Conservation (phyloP, 2,329 filamentous ascomycete species). For the Lasiodiplodia theobromae region DNA sequence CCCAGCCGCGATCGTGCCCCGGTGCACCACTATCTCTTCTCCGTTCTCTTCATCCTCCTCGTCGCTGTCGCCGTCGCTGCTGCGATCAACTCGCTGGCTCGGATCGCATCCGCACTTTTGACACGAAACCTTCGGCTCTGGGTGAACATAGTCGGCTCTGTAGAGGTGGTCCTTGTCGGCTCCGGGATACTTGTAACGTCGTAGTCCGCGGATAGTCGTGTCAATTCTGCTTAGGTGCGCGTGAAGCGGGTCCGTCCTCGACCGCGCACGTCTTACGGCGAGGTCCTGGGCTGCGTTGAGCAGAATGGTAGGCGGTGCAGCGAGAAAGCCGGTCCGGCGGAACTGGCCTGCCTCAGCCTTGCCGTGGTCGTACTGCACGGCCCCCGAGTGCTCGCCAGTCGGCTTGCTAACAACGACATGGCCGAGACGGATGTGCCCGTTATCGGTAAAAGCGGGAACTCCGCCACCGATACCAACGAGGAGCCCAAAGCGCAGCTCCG, state of each 20-base stretch:
- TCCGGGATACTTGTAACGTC: constrained; percentile 8
- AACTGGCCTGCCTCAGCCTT: constrained; percentile 30
- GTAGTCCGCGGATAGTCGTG: not conserved
- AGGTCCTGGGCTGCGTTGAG: constrained; percentile 11
- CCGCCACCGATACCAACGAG: constrained; percentile 39
- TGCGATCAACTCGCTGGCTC: not conserved
- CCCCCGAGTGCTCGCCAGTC: constrained; percentile 32
- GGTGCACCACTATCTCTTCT: not conserved
- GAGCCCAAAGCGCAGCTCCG: constrained; percentile 32
- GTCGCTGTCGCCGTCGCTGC: not conserved
- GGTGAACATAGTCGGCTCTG: not conserved
- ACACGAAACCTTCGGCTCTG: not conserved
- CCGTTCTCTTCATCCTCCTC: not conserved
- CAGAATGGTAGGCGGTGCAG: constrained; percentile 25
- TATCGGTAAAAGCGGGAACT: constrained; percentile 30
- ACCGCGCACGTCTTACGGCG: too few species aligned
- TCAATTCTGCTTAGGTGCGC: not conserved
- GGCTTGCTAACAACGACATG: constrained; percentile 39
- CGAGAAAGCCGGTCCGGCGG: constrained; percentile 34
- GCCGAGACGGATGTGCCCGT: constrained; percentile 35
- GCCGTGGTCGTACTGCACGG: constrained; percentile 38
- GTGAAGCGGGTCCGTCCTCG: not conserved
- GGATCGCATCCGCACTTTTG: not conserved
- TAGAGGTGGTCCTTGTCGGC: constrained; percentile 13
- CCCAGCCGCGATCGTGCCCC: not conserved